These are phyloP conservation scores for Candida mesenterica DNA, from an alignment of 1,139 yeast species.

Conservation along the genomic window DNA sequence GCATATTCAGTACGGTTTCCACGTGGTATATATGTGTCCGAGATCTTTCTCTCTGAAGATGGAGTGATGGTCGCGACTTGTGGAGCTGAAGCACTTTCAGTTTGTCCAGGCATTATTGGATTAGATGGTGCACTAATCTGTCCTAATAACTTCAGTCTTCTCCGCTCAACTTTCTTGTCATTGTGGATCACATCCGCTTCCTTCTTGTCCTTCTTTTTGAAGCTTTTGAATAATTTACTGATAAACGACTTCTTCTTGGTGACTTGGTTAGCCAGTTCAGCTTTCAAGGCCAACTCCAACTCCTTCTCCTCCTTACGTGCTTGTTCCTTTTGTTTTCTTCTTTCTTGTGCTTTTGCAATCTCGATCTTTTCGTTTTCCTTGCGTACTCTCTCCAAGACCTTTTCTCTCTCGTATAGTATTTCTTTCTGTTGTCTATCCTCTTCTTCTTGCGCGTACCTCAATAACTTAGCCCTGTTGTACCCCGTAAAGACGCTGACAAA, in stretches of 20 bases:
- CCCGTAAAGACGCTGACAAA: constrained; percentile 15
- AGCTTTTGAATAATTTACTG: constrained; percentile 18
- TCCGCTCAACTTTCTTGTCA: neutral
- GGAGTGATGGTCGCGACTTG: no score
- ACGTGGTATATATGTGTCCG: constrained; percentile 21
- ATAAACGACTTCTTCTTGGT: constrained; percentile 20
- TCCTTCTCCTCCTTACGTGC: neutral
- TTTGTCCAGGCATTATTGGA: no score
- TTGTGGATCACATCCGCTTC: neutral
- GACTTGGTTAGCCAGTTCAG: neutral
- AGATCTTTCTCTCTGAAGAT: constrained; percentile 11
- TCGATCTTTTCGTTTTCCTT: no score
- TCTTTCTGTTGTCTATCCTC: constrained; percentile 1
- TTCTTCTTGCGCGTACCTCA: constrained; percentile 4
- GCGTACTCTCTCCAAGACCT: neutral
- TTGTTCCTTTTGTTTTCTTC: neutral
- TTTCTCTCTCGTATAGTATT: neutral
- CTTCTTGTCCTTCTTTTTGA: constrained; percentile 10
- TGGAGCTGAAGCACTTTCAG: no score
- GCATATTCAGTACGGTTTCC: constrained; percentile 19
- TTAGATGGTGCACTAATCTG: no score
- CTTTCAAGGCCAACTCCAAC: neutral
- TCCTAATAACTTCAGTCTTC: neutral
- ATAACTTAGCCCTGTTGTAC: constrained; percentile 9
- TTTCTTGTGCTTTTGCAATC: neutral